Conservation (phyloP, 345 rosid species). For the Theobroma cacao region DNA sequence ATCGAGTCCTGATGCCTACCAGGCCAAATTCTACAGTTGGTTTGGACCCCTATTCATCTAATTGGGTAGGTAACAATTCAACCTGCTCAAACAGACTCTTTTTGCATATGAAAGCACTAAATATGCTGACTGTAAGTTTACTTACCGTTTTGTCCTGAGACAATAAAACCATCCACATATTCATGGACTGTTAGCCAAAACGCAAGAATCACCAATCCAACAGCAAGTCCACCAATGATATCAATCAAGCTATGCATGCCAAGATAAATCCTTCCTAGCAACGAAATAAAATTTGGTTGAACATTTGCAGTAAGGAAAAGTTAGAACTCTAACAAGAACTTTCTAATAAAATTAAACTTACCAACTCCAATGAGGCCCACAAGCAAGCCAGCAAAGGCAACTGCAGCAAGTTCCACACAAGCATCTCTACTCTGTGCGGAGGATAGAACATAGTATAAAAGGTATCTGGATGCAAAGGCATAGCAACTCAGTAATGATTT, state of each 20-base stretch:
- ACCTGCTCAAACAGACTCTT: not conserved
- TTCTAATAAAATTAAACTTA: slow-evolving; percentile 32
- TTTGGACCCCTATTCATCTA: not conserved
- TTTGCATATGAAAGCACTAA: slow-evolving; percentile 1
- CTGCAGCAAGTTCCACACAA: slow-evolving; percentile 45
- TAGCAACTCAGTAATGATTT: not conserved
- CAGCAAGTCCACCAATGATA: slow-evolving; percentile 64
- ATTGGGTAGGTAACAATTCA: slow-evolving; percentile 11
- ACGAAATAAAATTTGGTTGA: slow-evolving; percentile 29
- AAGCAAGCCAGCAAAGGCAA: slow-evolving; percentile 58
- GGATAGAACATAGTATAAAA: slow-evolving; percentile 61
- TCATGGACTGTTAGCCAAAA: slow-evolving; percentile 68
- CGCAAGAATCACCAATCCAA: slow-evolving; percentile 67
- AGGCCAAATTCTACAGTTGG: not conserved
- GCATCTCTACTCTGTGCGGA: slow-evolving; percentile 29
- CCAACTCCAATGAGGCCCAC: slow-evolving; percentile 73
- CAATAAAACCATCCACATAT: slow-evolving; percentile 59
- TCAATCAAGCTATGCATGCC: slow-evolving; percentile 98
- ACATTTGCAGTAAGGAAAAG: slow-evolving; percentile 2
- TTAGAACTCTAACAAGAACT: slow-evolving; percentile 3
- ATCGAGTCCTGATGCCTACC: not conserved
- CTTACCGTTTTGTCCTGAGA: slow-evolving; percentile 82
- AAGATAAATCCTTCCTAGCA: slow-evolving; percentile 92
- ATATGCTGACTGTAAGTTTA: not conserved
- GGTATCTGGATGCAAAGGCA: slow-evolving; percentile 48